A percentile compares a stretch with the other conserved stretches of the same genome.
These are phyloP conservation scores for Gliomastix tumulicola DNA, from an alignment of 2,329 filamentous ascomycete species.

Conservation along the genomic window DNA sequence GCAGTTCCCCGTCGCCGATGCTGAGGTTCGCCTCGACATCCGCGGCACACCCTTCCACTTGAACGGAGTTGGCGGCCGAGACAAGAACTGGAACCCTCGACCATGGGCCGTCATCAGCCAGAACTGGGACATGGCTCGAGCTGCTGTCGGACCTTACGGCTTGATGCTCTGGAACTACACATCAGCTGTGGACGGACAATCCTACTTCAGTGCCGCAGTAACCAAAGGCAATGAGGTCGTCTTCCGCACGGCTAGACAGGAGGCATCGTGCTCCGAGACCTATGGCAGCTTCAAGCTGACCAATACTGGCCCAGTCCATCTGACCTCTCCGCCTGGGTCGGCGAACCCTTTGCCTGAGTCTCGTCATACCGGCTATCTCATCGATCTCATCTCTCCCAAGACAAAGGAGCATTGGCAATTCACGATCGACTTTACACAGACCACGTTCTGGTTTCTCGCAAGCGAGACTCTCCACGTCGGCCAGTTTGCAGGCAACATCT, in stretches of 20 bases:
- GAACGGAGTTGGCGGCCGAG: constrained; percentile 6
- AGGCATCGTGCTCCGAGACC: neutral
- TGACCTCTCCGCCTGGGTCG: neutral
- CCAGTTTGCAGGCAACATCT: neutral
- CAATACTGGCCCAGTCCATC: neutral
- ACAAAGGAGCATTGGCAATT: neutral
- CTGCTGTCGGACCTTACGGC: constrained; percentile 7
- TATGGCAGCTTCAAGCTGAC: neutral
- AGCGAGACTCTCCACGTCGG: neutral
- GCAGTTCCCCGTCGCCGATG: neutral
- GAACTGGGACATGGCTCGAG: constrained; percentile 8
- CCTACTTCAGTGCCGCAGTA: neutral
- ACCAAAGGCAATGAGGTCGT: neutral
- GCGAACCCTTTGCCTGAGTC: neutral
- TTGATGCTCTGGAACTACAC: constrained; percentile 8
- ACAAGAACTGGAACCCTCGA: constrained; percentile 9
- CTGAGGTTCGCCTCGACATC: constrained; percentile 4
- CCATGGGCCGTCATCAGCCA: constrained; percentile 7
- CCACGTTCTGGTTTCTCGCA: neutral
- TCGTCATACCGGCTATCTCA: neutral
- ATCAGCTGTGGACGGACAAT: neutral
- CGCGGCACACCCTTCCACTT: constrained; percentile 6
- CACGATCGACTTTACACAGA: neutral
- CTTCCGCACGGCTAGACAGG: neutral
- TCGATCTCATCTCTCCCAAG: neutral